Conservation (phyloP, 441 rosid species). For the Breynia disticha region DNA sequence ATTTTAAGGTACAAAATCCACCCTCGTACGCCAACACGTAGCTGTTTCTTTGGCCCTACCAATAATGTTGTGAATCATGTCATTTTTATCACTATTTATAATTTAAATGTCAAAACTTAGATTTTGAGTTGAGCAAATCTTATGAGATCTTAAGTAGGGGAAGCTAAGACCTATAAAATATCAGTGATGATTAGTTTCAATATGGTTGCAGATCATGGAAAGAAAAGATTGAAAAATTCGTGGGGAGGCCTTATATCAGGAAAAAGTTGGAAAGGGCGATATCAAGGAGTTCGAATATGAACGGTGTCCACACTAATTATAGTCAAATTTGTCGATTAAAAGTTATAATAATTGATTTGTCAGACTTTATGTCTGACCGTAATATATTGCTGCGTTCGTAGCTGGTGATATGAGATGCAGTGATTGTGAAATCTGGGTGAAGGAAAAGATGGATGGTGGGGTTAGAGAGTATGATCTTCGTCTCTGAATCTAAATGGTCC, state of each 20-base stretch:
- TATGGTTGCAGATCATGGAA: not conserved
- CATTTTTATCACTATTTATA: too few relatives aligned
- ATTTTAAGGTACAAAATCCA: constrained; percentile 24
- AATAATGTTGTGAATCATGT: constrained; percentile 20
- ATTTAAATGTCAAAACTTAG: not conserved
- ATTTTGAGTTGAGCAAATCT: not conserved
- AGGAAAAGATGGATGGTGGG: constrained; percentile 23
- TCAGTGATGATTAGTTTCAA: not conserved
- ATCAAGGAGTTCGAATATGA: constrained; percentile 2
- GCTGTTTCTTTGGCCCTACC: constrained; percentile 33
- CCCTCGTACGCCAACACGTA: constrained; percentile 23
- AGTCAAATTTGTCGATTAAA: too few relatives aligned
- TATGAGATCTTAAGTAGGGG: too few relatives aligned
- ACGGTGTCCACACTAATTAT: too few relatives aligned
- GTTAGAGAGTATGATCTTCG: constrained; percentile 19
- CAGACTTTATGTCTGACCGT: too few relatives aligned
- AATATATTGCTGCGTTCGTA: too few relatives aligned
- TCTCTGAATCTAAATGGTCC: constrained; percentile 35
- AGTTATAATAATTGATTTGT: too few relatives aligned
- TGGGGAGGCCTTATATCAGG: constrained; percentile 8
- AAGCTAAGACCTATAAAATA: too few relatives aligned
- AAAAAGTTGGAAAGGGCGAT: not conserved
- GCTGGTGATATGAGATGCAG: constrained; percentile 11
- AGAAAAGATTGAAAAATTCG: not conserved
- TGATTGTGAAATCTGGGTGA: constrained; percentile 14